phyloP scores from a whole-genome alignment of 768 basidiomycete species.

The Calocybe cyanea region DNA sequence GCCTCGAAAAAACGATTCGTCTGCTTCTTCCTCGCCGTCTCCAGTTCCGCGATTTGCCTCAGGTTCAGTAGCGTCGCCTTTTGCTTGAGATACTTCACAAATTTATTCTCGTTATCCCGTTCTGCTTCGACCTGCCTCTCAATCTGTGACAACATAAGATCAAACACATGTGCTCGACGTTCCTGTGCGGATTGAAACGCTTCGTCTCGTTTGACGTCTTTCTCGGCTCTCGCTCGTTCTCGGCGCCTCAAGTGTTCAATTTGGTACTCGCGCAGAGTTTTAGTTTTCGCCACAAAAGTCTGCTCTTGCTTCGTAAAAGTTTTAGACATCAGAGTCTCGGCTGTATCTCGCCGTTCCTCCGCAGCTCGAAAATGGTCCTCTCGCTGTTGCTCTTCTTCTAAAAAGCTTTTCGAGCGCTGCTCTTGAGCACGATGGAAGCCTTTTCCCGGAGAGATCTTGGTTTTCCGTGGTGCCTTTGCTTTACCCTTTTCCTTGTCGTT shows the following conservation, averaged over 20 bases:
- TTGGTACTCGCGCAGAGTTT: not conserved
- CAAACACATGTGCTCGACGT: not conserved
- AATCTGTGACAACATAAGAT: not conserved
- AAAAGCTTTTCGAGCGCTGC: not conserved
- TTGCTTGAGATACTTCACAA: constrained; percentile 2
- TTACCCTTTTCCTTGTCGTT: not conserved
- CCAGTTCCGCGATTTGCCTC: not conserved
- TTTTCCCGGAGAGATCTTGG: not conserved
- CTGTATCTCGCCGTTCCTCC: constrained; percentile 2
- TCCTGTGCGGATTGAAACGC: not conserved
- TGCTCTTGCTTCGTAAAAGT: not conserved
- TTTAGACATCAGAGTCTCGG: not conserved
- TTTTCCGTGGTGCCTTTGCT: not conserved
- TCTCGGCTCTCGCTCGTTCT: not conserved
- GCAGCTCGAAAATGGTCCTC: constrained; percentile 1
- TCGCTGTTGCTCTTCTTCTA: not conserved
- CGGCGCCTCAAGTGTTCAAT: not conserved
- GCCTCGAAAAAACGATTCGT: not conserved
- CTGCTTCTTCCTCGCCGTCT: not conserved
- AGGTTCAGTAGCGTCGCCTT: not conserved
- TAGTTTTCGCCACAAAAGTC: not conserved
- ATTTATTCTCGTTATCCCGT: not conserved
- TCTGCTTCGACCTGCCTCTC: constrained; percentile 6
- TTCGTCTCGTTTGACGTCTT: not conserved
- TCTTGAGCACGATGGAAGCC: not conserved